These are phyloP conservation scores for Gynandropsis gynandra DNA, from an alignment of 345 rosid genomes.

Conservation along the genomic window DNA sequence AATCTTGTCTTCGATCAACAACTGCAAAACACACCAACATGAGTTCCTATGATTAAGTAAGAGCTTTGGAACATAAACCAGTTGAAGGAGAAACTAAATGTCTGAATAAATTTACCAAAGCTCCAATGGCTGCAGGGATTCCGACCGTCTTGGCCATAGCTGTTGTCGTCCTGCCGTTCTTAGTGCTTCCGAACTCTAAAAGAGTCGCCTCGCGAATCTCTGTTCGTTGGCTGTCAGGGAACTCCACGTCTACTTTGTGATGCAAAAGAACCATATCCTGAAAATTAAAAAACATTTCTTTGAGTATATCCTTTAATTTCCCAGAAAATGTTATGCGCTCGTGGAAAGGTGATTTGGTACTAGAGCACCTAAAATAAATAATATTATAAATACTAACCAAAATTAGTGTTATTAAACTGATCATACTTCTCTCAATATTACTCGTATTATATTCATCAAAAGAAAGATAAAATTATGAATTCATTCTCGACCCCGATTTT, in stretches of 20 bases:
- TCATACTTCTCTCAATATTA: too few species aligned
- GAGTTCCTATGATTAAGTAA: conserved; percentile 1
- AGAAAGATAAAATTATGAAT: too few species aligned
- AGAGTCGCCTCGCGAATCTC: conserved; percentile 68
- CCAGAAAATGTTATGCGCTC: too few species aligned
- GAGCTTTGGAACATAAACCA: background rate
- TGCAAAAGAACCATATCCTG: conserved; percentile 97
- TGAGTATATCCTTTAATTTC: too few species aligned
- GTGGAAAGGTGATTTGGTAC: too few species aligned
- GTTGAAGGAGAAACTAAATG: background rate
- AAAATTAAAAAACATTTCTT: conserved; percentile 1
- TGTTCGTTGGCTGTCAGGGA: conserved; percentile 38
- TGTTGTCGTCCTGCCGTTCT: conserved; percentile 50
- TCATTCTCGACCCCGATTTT: too few species aligned
- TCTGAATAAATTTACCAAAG: conserved; percentile 52
- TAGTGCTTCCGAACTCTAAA: conserved; percentile 61
- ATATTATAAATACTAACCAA: too few species aligned
- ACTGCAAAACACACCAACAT: conserved; percentile 37
- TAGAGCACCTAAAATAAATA: too few species aligned
- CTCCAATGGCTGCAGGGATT: conserved; percentile 80
- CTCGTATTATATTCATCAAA: too few species aligned
- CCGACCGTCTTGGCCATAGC: conserved; percentile 96
- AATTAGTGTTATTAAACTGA: too few species aligned
- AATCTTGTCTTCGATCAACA: conserved; percentile 66
- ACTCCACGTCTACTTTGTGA: conserved; percentile 80